Base-by-base conservation (phyloP, 768 basidiomycete genomes). In the Lactarius vividus region DNA sequence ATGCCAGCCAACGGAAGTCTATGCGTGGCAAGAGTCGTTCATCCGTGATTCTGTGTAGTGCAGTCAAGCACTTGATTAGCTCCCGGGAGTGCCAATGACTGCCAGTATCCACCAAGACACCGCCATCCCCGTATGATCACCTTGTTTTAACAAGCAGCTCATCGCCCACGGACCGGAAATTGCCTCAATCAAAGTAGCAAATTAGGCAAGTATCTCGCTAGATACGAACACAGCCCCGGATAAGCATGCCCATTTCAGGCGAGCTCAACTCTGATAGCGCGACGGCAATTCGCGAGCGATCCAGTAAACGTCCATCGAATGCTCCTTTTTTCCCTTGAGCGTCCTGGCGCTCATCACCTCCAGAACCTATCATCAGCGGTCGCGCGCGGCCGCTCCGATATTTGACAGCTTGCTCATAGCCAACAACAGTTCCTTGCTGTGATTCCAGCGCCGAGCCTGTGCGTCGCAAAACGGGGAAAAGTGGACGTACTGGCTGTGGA, bases 111-210 rank as follows among this genome's bases (percentile, higher is more conserved):
- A 59, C 35, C 52, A 59, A 58, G 57, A 62, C 56, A 56, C 61
- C 65, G 65, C 49, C 46, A 35, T 59, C 58, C 33, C 59, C 53
- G 33, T 61, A 46, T 33, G 54, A n/a, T n/a, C 37, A 31, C 26
- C 26, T 37, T 60, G 20, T 28, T 9, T 7, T 2, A 57, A 35
- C 23, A 15, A 35, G 49, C 4, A 29, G 8, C 37, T 56, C 61
- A 62, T 62, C 37, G 54, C 55, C 42, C 53, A 42, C 11, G 64
- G 49, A 28, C 40, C 44, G 64, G 64, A 65, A 61, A 65, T 65
- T 16, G 59, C 37, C 37, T 42, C 31, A 65, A 42, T 26, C 42
- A n/a, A 46, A 9, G 28, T 15, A 13, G 46, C 64, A 35, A 13
- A 61, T 60, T n/a, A 33, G 61, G 65, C 33, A 62, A 15, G n/a